These are phyloP conservation scores for Fragilariopsis cylindrus DNA, from an alignment of 108 stramenopile species.

Conservation along the genomic window DNA sequence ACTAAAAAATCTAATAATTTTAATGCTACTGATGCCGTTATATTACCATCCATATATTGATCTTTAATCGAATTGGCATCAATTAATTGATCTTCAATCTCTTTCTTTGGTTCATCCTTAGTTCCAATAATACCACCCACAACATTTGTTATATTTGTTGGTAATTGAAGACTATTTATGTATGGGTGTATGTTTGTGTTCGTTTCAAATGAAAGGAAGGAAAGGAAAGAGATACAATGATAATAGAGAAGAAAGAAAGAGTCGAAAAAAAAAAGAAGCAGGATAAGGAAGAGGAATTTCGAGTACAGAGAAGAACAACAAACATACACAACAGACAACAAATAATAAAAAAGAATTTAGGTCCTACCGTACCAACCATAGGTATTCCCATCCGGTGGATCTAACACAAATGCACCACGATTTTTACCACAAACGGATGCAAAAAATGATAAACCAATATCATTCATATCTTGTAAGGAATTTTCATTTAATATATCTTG, in stretches of 20 bases:
- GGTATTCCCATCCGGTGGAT: constrained; percentile 69
- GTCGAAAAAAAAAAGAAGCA: neutral
- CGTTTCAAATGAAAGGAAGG: neutral
- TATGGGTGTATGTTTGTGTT: neutral
- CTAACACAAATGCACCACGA: constrained; percentile 86
- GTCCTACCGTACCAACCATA: constrained; percentile 30
- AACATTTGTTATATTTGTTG: constrained; percentile 34
- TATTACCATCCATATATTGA: constrained; percentile 42
- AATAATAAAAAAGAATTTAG: neutral
- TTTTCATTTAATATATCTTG: constrained; percentile 52
- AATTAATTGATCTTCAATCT: constrained; percentile 15
- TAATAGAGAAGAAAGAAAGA: neutral
- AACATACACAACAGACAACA: no score
- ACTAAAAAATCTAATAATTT: constrained; percentile 59
- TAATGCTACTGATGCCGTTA: constrained; percentile 53
- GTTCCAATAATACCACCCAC: constrained; percentile 12
- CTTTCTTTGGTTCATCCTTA: neutral
- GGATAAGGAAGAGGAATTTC: neutral
- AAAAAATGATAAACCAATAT: constrained; percentile 77
- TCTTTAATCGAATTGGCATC: constrained; percentile 42
- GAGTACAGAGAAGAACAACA: neutral
- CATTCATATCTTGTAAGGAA: constrained; percentile 53
- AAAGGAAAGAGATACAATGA: neutral
- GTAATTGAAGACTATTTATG: constrained; percentile 37
- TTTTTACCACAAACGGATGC: constrained; percentile 82